phyloP scores from a whole-genome alignment of 1,284 basidiomycete genomes.

The Tranzscheliella williamsii region DNA sequence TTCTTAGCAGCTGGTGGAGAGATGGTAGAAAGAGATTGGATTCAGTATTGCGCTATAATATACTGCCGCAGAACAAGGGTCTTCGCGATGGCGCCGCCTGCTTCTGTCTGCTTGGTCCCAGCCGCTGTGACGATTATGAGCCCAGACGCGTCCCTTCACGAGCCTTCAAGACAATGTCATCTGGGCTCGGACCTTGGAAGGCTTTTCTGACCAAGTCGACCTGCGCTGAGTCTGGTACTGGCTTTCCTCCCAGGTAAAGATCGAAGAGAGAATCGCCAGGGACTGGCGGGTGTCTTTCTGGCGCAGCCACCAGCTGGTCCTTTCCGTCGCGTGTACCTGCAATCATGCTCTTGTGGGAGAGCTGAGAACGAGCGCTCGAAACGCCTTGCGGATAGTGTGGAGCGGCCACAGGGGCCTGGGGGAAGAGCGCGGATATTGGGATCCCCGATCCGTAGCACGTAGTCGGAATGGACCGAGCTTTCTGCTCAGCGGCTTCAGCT shows the following conservation, averaged over 20 bases:
- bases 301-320: constrained; percentile 18
- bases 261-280: constrained; percentile 39
- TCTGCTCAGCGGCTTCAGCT: constrained; percentile 26
- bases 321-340: too few relatives aligned
- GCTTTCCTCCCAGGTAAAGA: constrained; percentile 15
- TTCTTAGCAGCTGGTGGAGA: constrained; percentile 25
- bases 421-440: constrained; percentile 45
- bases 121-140: too few relatives aligned
- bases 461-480: constrained; percentile 14
- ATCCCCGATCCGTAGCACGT: constrained; percentile 34
- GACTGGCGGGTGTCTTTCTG: constrained; percentile 7
- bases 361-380: not conserved
- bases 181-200: constrained; percentile 82
- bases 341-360: constrained; percentile 15
- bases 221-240: constrained; percentile 1
- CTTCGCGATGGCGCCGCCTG: not conserved
- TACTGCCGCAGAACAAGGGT: not conserved
- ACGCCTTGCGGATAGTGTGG: too few relatives aligned
- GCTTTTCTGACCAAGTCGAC: constrained; percentile 55
- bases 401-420: too few relatives aligned
- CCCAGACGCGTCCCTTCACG: constrained; percentile 70
- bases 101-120: too few relatives aligned
- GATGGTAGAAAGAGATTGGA: not conserved
- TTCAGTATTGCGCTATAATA: not conserved
- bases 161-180: constrained; percentile 78